Evolutionary conservation across 169 alveolate genomes (phyloP), one percentile per base, ranked within the genome.

Genomic region (Plasmodium adleri): DNA sequence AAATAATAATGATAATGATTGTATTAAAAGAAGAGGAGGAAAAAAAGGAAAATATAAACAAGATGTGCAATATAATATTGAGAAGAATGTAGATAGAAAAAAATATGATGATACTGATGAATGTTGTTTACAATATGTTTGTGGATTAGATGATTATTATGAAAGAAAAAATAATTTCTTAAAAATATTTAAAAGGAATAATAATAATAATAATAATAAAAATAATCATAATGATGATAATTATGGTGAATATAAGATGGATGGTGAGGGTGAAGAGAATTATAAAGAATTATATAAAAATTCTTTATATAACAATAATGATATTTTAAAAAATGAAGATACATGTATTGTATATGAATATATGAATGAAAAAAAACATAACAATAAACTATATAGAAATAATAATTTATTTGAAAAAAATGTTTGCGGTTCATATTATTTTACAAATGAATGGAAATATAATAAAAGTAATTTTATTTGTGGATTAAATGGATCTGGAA

Each of bases 401-500:
- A 15, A 5, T 4, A 12, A 72, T 72, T 17, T n/a, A 3, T 0
- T n/a, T 56, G 28, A 56, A 56, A 56, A 15, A 12, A 39, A 39
- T 39, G 0, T 5, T 5, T 39, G 9, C 1, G 5, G 2, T 39
- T 39, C 47, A 5, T 39, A 7, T 12, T 83, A 83, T 32, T 28
- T 39, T 24, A 24, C 59, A 2, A 67, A 83, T 50, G 54, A 62
- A 43, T 83, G 91, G 91, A 83, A 70, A 50, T 83, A 70, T 52
- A 83, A 70, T 17, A 58, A 83, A 3, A 70, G 32, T 28, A 83
- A 63, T 60, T 68, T 70, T 49, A 56, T 83, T 26, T 83, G 59
- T 72, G 91, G 91, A 43, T 73, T 70, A 72, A 83, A 71, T 64
- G 91, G 91, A 49, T 83, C 91, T 39, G 91, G 91, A 5, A 83